Conservation (phyloP, 2,329 filamentous ascomycete genomes). For the Magnaporthales sp. region DNA sequence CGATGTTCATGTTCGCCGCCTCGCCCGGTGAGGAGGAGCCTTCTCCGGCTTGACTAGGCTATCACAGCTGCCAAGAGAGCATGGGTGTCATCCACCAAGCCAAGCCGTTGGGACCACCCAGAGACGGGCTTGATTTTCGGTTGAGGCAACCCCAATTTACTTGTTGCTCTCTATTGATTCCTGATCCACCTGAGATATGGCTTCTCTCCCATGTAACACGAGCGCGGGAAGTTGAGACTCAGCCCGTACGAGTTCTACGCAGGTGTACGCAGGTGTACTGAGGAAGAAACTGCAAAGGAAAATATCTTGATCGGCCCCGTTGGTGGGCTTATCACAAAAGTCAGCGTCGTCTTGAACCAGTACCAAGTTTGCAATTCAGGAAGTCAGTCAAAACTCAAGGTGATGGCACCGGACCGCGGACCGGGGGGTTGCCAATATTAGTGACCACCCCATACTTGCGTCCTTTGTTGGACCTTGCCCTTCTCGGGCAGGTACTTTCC, state of each 20-base stretch:
- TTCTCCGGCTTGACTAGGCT: background rate
- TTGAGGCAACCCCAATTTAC: background rate
- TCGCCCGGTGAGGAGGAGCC: background rate
- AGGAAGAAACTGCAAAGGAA: background rate
- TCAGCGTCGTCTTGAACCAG: background rate
- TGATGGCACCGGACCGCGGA: background rate
- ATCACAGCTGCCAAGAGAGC: background rate
- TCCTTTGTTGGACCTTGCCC: constrained; percentile 1
- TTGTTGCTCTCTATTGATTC: background rate
- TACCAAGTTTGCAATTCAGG: background rate
- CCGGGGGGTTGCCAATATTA: background rate
- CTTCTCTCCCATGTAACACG: background rate
- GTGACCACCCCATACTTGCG: background rate
- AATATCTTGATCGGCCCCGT: background rate
- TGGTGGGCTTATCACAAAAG: background rate
- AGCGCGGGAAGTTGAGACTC: background rate
- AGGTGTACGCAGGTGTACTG: background rate
- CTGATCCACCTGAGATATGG: background rate
- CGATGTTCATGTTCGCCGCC: background rate
- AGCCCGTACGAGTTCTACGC: background rate
- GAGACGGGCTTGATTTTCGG: background rate
- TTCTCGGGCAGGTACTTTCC: constrained; percentile 5
- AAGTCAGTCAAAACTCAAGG: background rate
- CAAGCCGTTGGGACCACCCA: background rate
- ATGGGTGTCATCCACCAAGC: background rate